Evolutionary conservation across 2,329 filamentous ascomycete genomes (phyloP), one percentile per base, ranked within the genome.

Genomic region (Alternaria triticina): DNA sequence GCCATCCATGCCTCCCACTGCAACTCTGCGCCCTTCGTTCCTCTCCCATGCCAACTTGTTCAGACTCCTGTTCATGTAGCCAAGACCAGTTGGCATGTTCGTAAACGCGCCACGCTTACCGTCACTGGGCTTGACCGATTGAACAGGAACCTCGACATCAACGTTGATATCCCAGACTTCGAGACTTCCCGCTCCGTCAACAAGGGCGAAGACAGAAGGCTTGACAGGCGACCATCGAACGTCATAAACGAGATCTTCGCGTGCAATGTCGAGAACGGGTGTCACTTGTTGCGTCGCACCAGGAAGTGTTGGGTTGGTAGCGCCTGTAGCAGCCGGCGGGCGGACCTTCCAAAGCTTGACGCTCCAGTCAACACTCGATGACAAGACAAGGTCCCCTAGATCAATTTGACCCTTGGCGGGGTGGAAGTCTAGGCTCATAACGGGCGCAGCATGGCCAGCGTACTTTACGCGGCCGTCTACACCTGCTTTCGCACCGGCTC

Each of bases 181-280:
- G 17, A 99, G 85, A 80, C 90, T 92, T 28, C 96, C 96, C 3
- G 92, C 93, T 33, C 96, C 96, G 72, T 99, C 96, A 3, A 98
- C 96, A 20, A 97, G 88, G 1, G 93, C 93, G 80, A 99, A 99
- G 9, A 99, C 92, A 40, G 94, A 94, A 0, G 96, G 96, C 78
- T 96, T 95, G 68, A 96, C 88, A 0, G 96, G 96, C 13, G 93
- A 97, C 96, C 96, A 99, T 57, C 90, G 91, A 3, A 93, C 94
- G 78, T 97, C 95, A 82, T 99, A 99, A 55, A 99, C 94, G 20
- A 97, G 90, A 74, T 99, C 96, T 82, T 99, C 96, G 58, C 96
- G 91, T 20, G 92, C 90, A 75, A 99, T 93, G 68, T 98, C 94
- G 12, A 98, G 86, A 25, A 99, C 85, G 0, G 96, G 96, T 3